Evolutionary conservation across 1,139 yeast genomes (phyloP), one percentile per base, ranked within the genome.

Genomic region (Kodamaea derodonti): DNA sequence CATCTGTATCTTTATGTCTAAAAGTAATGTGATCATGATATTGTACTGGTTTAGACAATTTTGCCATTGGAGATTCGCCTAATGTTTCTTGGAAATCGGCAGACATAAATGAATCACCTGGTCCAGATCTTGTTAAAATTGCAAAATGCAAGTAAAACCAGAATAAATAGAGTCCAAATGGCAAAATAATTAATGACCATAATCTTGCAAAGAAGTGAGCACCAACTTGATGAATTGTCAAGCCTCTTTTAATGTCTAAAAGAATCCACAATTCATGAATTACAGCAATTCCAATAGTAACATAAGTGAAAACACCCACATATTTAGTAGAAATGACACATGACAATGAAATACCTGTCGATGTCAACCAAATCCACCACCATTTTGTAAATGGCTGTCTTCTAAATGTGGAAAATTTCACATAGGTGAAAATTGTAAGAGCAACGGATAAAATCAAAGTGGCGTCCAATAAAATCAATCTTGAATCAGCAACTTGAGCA

Each of bases 71-170:
- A 29, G 94, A 86, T 53, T 90, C 98, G 18, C 78, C 78, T 37
- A 92, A 72, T 12, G 96, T 82, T 54, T 87, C 95, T 62, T 92
- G 97, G 70, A 94, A 94, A 39, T 83, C 94, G 3, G 92, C 70
- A 13, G 94, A 77, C 98, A 94, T 94, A 59, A 90, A 90, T 4
- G 72, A 69, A 59, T 94, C 97, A 41, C 99, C 99, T 5, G 97
- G 94, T 23, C 99, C 99, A 1, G 97, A 88, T 48, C 77, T 80
- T 41, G 62, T 74, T 49, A 94, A 75, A 29, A 92, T 72, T 26
- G 79, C 73, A 60, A 94, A 92, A 60, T 94, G 99, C 38, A 90
- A 73, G 62, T 80, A 87, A 65, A 94, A 94, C 97, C 98, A 94
- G 53, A 80, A 83, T 52, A 94, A 69, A 58, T 86, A 94, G 48